Base-by-base conservation (phyloP, 352 stramenopile genomes). In the Pythium dissimile region DNA sequence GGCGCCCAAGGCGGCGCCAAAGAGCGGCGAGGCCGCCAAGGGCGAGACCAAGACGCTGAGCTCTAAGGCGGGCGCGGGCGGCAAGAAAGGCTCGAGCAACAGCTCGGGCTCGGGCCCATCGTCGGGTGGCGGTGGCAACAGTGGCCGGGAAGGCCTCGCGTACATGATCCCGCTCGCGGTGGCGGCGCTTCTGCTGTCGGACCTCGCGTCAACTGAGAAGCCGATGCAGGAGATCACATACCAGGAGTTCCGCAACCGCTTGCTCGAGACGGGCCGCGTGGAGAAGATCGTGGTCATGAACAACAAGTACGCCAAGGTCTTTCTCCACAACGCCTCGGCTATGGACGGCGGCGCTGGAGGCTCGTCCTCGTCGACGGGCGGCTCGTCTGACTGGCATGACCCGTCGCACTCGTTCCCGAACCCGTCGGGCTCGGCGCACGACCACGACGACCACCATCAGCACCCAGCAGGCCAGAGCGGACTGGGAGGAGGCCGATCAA, bases 251-350 rank as follows among this genome's bases (percentile, higher is more conserved):
- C 84, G 86, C 37, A 96, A 88, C 54, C 75, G 76, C 28, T 85
- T 96, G 47, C 63, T 97, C 34, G 81, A 94, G 55, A 74, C 76
- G 6, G 89, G 89, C 18, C 80, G 80, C 27, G 89, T 97, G 21
- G 88, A 97, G 46, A 92, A 94, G 62, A 66, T 97, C 3, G 84
- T 93, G 8, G 74, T 97, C 10, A 81, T 96, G 24, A 97, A 97
- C 75, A 97, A 97, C 58, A 93, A 92, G 67, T 91, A 94, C 56
- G 89, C 85, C 34, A 90, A 92, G 63, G 88, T 97, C 39, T 94
- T 84, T 34, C 54, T 96, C 30, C 84, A 87, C 60, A 79, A 88
- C 51, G 50, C 48, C 3, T 21, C 68, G 18, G 45, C 64, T 5
- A 20, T 31, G 2, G 27, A 57, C 20, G 38, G 39, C 10, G 24